Evolutionary conservation across 1,284 basidiomycete genomes (phyloP).

Genomic region (Cryptococcus floricola): DNA sequence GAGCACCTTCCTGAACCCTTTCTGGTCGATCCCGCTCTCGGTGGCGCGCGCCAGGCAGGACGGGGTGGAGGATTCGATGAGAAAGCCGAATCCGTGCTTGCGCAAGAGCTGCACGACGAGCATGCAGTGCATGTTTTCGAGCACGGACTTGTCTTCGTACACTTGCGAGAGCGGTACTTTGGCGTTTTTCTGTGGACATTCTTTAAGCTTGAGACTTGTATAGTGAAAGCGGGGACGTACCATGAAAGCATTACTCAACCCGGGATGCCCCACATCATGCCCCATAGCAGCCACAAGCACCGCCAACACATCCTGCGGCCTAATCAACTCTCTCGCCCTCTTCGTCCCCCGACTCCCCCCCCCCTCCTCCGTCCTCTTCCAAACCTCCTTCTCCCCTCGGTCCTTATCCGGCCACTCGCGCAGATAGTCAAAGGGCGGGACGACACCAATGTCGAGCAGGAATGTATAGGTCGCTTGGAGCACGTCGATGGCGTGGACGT

Average conservation of each 20-base stretch:
- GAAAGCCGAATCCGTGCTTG: constrained; percentile 64
- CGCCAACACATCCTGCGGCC: constrained; percentile 70
- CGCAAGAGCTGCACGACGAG: constrained; percentile 77
- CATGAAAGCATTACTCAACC: constrained; percentile 86
- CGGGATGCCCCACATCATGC: constrained; percentile 93
- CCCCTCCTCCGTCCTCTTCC: constrained; percentile 26
- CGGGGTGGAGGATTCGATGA: constrained; percentile 32
- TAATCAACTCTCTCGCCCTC: constrained; percentile 52
- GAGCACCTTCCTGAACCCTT: constrained; percentile 66
- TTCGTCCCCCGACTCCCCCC: constrained; percentile 28
- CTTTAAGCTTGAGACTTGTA: too few relatives aligned
- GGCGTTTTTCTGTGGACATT: constrained; percentile 71
- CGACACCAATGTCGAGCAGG: constrained; percentile 67
- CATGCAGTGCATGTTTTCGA: constrained; percentile 89
- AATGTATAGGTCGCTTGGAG: constrained; percentile 86
- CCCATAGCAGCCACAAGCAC: constrained; percentile 85
- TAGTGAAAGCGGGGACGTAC: constrained; percentile 53
- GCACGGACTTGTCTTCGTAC: constrained; percentile 79
- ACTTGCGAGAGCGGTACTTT: constrained; percentile 78
- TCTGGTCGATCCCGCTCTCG: constrained; percentile 47
- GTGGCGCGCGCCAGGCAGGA: neutral
- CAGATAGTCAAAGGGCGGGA: constrained; percentile 62
- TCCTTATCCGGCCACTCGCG: constrained; percentile 17
- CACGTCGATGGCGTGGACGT: constrained; percentile 89
- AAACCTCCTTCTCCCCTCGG: constrained; percentile 12